phyloP scores from a whole-genome alignment of 2,329 filamentous ascomycete species.

The Monilinia laxa region DNA sequence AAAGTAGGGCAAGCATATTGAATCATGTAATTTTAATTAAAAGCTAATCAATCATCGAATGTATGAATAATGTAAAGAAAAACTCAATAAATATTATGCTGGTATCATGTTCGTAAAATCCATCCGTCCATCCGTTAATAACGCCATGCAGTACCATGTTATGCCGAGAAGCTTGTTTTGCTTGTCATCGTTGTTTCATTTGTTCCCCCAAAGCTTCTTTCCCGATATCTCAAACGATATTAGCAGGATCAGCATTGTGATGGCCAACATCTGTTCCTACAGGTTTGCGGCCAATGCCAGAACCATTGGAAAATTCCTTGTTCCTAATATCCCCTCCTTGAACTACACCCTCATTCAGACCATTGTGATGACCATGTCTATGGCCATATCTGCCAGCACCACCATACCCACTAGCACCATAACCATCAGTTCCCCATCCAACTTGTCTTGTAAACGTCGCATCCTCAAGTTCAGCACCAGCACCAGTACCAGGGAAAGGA shows the following conservation, averaged over 20 bases:
- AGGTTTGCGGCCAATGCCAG: conserved; percentile 17
- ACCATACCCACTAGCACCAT: conserved; percentile 10
- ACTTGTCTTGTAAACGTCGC: conserved; percentile 59
- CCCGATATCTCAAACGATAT: not conserved
- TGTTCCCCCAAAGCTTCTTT: not conserved
- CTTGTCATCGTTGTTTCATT: not conserved
- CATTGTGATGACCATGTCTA: conserved; percentile 10
- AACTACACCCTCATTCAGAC: conserved; percentile 1
- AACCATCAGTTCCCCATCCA: conserved; percentile 53
- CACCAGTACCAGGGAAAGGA: conserved; percentile 48
- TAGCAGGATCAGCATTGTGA: conserved; percentile 1
- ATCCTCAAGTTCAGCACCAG: conserved; percentile 49
- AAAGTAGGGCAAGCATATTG: not conserved
- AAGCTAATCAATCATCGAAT: not conserved
- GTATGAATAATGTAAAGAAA: not conserved
- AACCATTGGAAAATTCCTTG: not conserved
- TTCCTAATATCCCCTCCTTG: conserved; percentile 4
- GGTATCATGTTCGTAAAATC: conserved; percentile 13
- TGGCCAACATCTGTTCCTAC: not conserved
- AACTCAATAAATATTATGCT: not conserved
- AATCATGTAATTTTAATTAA: not conserved
- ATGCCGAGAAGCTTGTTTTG: not conserved
- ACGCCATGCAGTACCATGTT: not conserved
- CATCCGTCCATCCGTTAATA: conserved; percentile 1
- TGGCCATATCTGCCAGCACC: not conserved